Evolutionary conservation across 208 protist genomes (phyloP), one percentile per base, ranked within the genome.

Genomic region (Leptomonas pyrrhocoris): DNA sequence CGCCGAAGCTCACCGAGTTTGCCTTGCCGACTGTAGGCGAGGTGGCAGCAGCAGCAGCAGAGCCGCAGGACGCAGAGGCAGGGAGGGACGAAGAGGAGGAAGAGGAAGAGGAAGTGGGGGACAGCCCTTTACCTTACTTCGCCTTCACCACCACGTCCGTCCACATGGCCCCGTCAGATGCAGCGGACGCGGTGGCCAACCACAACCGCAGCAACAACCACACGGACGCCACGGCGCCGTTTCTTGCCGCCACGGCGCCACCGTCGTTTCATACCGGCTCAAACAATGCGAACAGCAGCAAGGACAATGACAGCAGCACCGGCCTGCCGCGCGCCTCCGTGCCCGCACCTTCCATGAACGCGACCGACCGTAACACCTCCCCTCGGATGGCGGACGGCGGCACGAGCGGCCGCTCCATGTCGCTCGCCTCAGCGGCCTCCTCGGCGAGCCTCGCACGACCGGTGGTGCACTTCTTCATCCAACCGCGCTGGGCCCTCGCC

Each of bases 391-490:
- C 43, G 1, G 38, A 7, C 28, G 58, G 58, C 13, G 18, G 43
- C 15, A 2, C 28, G 8, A 21, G n/a, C 18, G 58, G 58, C 16
- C 28, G 43, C 23, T 54, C 60, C 28, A 23, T 16, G 11, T 56
- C 48, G 1, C 8, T 25, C 7, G 48, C 28, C 18, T 66, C 60
- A 19, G 60, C 60, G 19, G 13, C 34, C 56, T 18, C 56, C 38
- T 21, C 56, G 1, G 28, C 18, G 1, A 16, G 48, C 62, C 5
- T 34, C n/a, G 19, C 64, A 25, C 65, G 40, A 4, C 54, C 63
- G 40, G 67, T 66, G 28, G 77, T 87, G 45, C 73, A 81, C 36
- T 40, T 88, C 45, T 77, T 84, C 65, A 73, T 74, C 21, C 68
- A 78, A 53, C 79, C 78, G 1, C 83, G 78, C 34, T 84, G 74